Evolutionary conservation across 2,329 filamentous ascomycete genomes (phyloP), one percentile per base, ranked within the genome.

Genomic region (Parascedosporium putredinis): DNA sequence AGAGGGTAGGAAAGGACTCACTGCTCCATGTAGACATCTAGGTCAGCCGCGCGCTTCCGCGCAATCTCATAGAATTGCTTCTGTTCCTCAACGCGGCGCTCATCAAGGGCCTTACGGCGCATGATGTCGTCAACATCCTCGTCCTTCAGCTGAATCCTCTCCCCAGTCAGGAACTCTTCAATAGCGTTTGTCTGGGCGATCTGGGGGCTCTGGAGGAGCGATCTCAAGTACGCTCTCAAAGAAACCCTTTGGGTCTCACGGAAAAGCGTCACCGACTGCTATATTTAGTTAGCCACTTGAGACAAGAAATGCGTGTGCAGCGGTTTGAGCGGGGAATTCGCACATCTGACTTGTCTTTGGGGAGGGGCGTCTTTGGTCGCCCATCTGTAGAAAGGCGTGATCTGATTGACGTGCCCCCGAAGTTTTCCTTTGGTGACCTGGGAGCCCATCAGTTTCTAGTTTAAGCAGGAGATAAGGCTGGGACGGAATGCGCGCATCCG

Each of bases 11-110:
- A 2, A 14, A 33, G 7, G 53, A 70, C 82, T 66, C 67, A 88
- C 83, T 95, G 68, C 67, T 98, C 93, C 93, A 98, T 98, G 63
- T 97, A 96, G 22, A 95, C 87, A 65, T 98, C 93, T 47, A 98
- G 74, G 60, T 97, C 93, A 4, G 87, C 85, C 2, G 93, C 93
- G 55, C 93, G 81, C 64, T 89, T 83, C 56, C 89, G 76, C 7
- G 93, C 93, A 61, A 98, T 90, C 63, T 98, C 91, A 64, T 96
- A 98, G 63, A 98, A 98, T 55, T 83, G 80, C 62, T 83, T 86
- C 64, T 98, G 93, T 65, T 98, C 93, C 60, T 95, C 87, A 48
- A 97, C 78, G 42, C 93, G 82, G 65, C 86, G 86, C 62, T 87
- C 83, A 59, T 98, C 93, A 66, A 95, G 82, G 10, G 79, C 75